A percentile compares a stretch with the other conserved stretches of the same genome.
Conservation (phyloP, 192 early-diverging fungal species). For the Phlyctochytrium planicorne region DNA sequence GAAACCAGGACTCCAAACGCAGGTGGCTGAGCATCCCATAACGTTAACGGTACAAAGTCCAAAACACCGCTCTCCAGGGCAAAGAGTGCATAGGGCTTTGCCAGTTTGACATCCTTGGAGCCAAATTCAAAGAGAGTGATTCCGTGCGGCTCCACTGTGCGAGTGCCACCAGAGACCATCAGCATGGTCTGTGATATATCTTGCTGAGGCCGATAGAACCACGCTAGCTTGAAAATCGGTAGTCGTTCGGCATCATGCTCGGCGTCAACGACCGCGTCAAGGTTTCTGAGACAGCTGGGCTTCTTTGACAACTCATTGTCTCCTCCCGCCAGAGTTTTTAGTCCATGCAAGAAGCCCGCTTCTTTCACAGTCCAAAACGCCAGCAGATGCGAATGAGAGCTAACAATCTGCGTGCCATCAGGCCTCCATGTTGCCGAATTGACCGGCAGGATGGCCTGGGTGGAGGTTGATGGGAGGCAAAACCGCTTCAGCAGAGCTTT, state of each 20-base stretch:
- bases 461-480: neutral
- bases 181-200: neutral
- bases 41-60: neutral
- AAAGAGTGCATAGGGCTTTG: neutral
- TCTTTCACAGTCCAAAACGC: neutral
- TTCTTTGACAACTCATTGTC: neutral
- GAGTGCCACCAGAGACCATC: neutral
- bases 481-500: neutral
- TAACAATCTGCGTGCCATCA: constrained; percentile 2
- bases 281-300: neutral
- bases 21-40: neutral
- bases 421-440: neutral
- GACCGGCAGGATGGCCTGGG: neutral
- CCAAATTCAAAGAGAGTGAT: neutral
- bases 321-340: neutral
- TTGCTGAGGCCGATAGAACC: too few species aligned
- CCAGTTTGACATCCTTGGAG: neutral
- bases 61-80: neutral
- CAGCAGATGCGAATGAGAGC: neutral
- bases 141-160: neutral
- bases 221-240: neutral
- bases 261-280: neutral
- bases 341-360: neutral
- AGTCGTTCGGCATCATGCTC: neutral
- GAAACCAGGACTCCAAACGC: neutral